Evolutionary conservation across 176 grass and related monocot species (phyloP), one percentile per base, ranked within the genome.

Genomic region (Carex scoparia): DNA sequence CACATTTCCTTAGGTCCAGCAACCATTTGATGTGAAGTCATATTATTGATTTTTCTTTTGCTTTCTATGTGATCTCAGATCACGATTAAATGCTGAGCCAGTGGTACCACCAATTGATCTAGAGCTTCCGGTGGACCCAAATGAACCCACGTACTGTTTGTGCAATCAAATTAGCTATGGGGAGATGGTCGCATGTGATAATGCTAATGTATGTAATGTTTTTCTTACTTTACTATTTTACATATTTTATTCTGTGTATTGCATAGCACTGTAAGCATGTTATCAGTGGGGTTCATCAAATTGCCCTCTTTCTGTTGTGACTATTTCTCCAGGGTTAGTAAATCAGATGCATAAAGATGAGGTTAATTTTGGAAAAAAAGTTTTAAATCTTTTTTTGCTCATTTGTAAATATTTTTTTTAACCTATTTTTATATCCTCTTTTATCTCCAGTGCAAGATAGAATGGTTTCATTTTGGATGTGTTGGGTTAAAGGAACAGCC

Each of bases 101-200:
- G 81, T 53, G 58, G 61, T 83, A 18, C 91, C 93, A 61, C 48
- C 88, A 38, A 88, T 99, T 27, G 93, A 94, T 88, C 70, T 99
- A 65, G 93, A 95, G 70, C 80, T 99, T 83, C 96, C 96, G 33
- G 96, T 99, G 49, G 96, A 99, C 66, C 96, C 96, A 63, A 99
- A 99, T 19, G 96, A 99, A 66, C 96, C 96, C 3, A 99, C 93
- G 0, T 95, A 99, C 57, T 99, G 96, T 84, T 72, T 92, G 48
- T 99, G 96, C 89, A 90, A 99, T 81, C 96, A 95, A 94, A 90
- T 99, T 91, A 95, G 96, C 71, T 95, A 88, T 5, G 93, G 93
- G 5, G 91, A 99, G 84, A 99, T 99, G 96, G 88, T 99, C 15
- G 93, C 96, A 12, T 99, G 96, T 15, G 96, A 99, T 87, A 92